These are phyloP conservation scores for Monosporascus sp. DNA, from an alignment of 2,329 filamentous ascomycete species.

Conservation along the genomic window DNA sequence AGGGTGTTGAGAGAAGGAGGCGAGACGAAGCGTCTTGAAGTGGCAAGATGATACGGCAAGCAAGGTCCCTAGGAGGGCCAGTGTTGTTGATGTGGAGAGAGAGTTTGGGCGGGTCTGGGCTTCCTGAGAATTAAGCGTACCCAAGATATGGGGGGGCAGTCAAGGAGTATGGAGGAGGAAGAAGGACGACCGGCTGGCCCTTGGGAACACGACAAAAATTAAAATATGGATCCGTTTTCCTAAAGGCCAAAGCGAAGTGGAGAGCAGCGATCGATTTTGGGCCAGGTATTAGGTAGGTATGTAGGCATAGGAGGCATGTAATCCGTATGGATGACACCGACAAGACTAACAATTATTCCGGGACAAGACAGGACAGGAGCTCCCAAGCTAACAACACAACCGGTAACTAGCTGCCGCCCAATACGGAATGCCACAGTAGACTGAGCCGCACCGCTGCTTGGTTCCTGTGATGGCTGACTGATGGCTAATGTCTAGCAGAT, in stretches of 20 bases:
- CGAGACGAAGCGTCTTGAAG: background rate
- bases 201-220: too few relatives aligned
- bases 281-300: background rate
- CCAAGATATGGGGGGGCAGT: background rate
- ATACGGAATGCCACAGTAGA: background rate
- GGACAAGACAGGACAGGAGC: background rate
- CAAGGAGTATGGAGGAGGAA: background rate
- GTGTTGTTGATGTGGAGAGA: background rate
- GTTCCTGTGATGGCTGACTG: background rate
- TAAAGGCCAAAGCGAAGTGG: background rate
- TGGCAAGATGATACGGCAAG: background rate
- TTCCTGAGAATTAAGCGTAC: background rate
- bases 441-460: background rate
- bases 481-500: too few relatives aligned
- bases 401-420: background rate
- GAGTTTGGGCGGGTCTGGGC: background rate
- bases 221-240: too few relatives aligned
- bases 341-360: background rate
- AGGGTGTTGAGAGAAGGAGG: background rate
- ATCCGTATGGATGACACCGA: background rate
- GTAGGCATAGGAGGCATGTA: background rate
- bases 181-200: background rate
- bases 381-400: background rate
- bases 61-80: constrained; percentile 1
- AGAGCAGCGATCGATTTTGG: background rate